These are phyloP conservation scores for Colletotrichum chrysophilum DNA, from an alignment of 2,329 filamentous ascomycete species.

Conservation along the genomic window DNA sequence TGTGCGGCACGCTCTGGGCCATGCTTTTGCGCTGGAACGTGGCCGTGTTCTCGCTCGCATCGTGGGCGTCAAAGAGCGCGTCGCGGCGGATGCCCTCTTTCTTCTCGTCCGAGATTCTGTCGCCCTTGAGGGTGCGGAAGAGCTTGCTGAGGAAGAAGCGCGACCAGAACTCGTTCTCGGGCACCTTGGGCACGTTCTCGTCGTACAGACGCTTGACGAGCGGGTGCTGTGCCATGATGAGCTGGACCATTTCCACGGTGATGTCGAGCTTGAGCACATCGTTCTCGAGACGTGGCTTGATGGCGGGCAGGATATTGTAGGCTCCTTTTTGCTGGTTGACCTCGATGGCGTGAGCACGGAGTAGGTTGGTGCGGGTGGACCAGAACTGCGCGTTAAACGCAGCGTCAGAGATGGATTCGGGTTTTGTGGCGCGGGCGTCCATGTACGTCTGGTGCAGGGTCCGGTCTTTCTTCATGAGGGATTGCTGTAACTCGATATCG, in stretches of 20 bases:
- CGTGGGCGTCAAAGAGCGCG: conserved; percentile 83
- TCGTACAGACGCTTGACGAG: conserved; percentile 90
- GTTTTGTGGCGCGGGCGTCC: conserved; percentile 82
- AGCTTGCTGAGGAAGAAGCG: conserved; percentile 91
- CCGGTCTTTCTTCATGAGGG: conserved; percentile 81
- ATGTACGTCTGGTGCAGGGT: conserved; percentile 83
- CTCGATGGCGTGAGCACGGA: conserved; percentile 91
- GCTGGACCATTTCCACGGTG: conserved; percentile 87
- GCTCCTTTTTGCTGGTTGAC: conserved; percentile 83
- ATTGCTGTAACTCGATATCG: conserved; percentile 85
- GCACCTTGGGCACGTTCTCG: conserved; percentile 84
- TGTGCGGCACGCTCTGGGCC: conserved; percentile 77
- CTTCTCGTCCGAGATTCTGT: conserved; percentile 82
- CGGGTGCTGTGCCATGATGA: conserved; percentile 93
- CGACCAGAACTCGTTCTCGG: conserved; percentile 86
- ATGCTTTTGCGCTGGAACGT: conserved; percentile 58
- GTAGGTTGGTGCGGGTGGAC: conserved; percentile 83
- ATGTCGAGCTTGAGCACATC: conserved; percentile 82
- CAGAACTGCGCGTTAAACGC: conserved; percentile 95
- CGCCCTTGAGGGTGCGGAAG: conserved; percentile 89
- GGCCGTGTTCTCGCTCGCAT: conserved; percentile 71
- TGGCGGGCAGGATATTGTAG: conserved; percentile 91
- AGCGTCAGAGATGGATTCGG: conserved; percentile 78
- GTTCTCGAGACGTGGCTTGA: conserved; percentile 81
- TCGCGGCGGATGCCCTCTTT: conserved; percentile 58